Evolutionary conservation across 108 stramenopile genomes (phyloP).

Genomic region (Cylindrotheca closterium): DNA sequence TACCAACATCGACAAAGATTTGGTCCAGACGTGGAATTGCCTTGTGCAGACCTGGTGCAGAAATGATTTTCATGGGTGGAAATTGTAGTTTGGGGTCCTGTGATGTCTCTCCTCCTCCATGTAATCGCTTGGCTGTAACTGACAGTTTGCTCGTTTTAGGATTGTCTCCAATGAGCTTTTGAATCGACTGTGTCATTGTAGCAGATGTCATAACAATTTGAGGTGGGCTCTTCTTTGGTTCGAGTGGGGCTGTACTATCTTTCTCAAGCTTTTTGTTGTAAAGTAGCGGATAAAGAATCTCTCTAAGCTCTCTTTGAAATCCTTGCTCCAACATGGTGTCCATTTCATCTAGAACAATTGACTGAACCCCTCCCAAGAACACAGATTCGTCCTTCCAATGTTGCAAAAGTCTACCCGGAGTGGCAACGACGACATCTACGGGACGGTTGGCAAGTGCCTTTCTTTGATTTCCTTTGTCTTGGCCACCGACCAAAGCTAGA

Average conservation of each 20-base stretch:
- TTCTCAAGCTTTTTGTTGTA: constrained; percentile 33
- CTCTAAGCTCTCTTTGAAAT: constrained; percentile 88
- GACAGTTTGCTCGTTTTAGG: constrained; percentile 40
- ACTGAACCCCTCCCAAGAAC: constrained; percentile 58
- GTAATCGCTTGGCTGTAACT: constrained; percentile 45
- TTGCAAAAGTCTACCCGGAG: constrained; percentile 91
- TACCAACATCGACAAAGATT: constrained; percentile 90
- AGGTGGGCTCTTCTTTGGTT: constrained; percentile 58
- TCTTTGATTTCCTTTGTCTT: constrained; percentile 83
- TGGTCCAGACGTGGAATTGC: constrained; percentile 87
- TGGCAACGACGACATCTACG: constrained; percentile 90
- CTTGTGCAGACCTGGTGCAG: constrained; percentile 87
- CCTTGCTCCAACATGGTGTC: constrained; percentile 99
- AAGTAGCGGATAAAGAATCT: constrained; percentile 78
- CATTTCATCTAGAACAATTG: constrained; percentile 95
- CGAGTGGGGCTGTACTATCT: constrained; percentile 16
- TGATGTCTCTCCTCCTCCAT: constrained; percentile 9
- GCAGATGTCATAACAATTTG: constrained; percentile 92
- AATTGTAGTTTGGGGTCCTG: constrained; percentile 43
- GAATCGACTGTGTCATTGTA: constrained; percentile 92
- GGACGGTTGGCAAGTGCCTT: constrained; percentile 59
- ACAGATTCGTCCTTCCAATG: constrained; percentile 88
- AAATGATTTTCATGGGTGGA: constrained; percentile 73
- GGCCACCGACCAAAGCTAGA: constrained; percentile 85
- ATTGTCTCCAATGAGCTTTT: constrained; percentile 56